A percentile compares a stretch with the other conserved stretches of the same genome.
phyloP scores from a whole-genome alignment of 306 rosid species.

The Oemleria cerasiformis region DNA sequence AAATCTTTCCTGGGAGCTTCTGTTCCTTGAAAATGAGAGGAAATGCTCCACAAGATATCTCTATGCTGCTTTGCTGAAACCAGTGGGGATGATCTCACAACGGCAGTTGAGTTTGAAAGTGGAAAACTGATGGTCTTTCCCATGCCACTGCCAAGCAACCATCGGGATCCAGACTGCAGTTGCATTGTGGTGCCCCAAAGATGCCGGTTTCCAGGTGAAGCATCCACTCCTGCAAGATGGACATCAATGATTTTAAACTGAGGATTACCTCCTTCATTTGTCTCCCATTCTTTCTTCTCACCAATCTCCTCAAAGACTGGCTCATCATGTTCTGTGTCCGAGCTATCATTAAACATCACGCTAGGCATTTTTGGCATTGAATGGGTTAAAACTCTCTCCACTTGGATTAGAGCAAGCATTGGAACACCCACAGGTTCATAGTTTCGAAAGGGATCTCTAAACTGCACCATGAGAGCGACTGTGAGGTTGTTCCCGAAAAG shows the following conservation, averaged over 20 bases:
- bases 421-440: constrained; percentile 68
- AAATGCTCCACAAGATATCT: constrained; percentile 71
- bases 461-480: constrained; percentile 55
- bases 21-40: constrained; percentile 34
- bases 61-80: constrained; percentile 29
- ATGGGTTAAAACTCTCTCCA: constrained; percentile 37
- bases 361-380: constrained; percentile 15
- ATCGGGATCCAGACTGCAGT: constrained; percentile 54
- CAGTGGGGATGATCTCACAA: constrained; percentile 36
- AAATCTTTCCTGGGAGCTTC: constrained; percentile 20
- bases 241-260: constrained; percentile 33
- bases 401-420: constrained; percentile 62
- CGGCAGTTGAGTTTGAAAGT: constrained; percentile 42
- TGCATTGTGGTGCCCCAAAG: constrained; percentile 58
- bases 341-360: constrained; percentile 5
- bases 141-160: constrained; percentile 68
- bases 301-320: constrained; percentile 6
- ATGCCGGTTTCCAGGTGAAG: constrained; percentile 32
- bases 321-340: constrained; percentile 18
- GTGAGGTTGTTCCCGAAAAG: constrained; percentile 56
- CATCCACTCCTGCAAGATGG: constrained; percentile 58
- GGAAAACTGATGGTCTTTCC: constrained; percentile 39
- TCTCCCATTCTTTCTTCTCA: constrained; percentile 15
- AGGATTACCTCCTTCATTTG: constrained; percentile 15
- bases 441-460: constrained; percentile 59